Percentiles rank a stretch among this genome's conserved stretches.
These are phyloP conservation scores for Hirsutella minnesotensis DNA, from an alignment of 2,329 filamentous ascomycete species.

Conservation along the genomic window DNA sequence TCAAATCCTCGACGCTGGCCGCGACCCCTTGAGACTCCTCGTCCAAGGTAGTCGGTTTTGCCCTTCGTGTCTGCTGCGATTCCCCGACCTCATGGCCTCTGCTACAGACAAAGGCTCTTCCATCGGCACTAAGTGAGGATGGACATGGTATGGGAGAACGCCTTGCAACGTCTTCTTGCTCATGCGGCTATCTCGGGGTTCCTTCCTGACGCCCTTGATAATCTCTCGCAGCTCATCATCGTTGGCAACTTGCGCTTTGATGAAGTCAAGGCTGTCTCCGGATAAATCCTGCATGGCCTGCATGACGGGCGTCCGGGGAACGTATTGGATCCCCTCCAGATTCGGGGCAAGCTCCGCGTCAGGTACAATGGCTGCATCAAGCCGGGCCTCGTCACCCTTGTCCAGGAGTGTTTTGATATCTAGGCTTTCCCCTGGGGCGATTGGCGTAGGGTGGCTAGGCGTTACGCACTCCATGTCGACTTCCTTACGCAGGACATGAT, in stretches of 20 bases:
- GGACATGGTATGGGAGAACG: conserved; percentile 24
- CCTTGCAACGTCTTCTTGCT: conserved; percentile 15
- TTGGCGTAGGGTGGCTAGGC: conserved; percentile 67
- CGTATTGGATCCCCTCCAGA: conserved; percentile 54
- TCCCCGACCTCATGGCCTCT: conserved; percentile 17
- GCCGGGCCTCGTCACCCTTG: conserved; percentile 54
- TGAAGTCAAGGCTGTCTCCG: conserved; percentile 44
- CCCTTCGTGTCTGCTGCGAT: conserved; percentile 9
- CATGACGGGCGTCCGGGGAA: conserved; percentile 68
- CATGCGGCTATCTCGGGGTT: conserved; percentile 12
- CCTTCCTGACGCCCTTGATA: conserved; percentile 44
- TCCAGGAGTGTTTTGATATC: conserved; percentile 70
- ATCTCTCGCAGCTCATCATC: conserved; percentile 66
- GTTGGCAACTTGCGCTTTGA: conserved; percentile 73
- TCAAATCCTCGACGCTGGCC: conserved; percentile 15
- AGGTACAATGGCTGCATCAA: conserved; percentile 55
- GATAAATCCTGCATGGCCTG: conserved; percentile 44
- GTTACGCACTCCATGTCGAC: conserved; percentile 97
- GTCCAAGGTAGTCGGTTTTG: conserved; percentile 16
- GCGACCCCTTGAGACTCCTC: conserved; percentile 11
- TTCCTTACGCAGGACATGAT: conserved; percentile 91
- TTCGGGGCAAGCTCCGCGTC: conserved; percentile 38
- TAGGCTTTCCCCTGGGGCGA: conserved; percentile 74
- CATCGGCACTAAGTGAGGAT: conserved; percentile 20
- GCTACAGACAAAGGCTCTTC: conserved; percentile 23